Evolutionary conservation across 1,284 basidiomycete species (phyloP).

Genomic region (Marasmius oreades): DNA sequence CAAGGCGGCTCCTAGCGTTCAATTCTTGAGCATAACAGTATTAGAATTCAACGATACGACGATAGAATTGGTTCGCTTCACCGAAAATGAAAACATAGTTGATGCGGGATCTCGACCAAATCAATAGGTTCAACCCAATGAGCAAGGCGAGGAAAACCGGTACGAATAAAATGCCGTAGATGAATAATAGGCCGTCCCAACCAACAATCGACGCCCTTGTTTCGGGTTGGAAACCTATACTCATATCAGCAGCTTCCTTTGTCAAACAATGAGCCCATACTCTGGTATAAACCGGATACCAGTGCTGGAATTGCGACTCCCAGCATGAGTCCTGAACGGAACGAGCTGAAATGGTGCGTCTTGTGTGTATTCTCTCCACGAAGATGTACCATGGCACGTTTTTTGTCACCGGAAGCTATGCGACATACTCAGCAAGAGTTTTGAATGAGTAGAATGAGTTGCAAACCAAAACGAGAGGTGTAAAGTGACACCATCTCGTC

Average conservation of each 20-base stretch:
- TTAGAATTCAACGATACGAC: background rate
- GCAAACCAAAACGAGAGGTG: slow-evolving; percentile 70
- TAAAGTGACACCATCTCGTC: slow-evolving; percentile 74
- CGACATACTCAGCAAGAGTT: slow-evolving; percentile 17
- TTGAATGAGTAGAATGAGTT: background rate
- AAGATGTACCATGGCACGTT: slow-evolving; percentile 71
- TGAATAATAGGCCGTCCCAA: slow-evolving; percentile 73
- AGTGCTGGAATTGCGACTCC: slow-evolving; percentile 81
- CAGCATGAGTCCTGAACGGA: slow-evolving; percentile 73
- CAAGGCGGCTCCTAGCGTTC: slow-evolving; percentile 71
- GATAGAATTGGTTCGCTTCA: slow-evolving; percentile 27
- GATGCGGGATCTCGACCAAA: slow-evolving; percentile 76
- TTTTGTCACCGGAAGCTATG: slow-evolving; percentile 79
- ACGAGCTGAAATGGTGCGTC: slow-evolving; percentile 76
- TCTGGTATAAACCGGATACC: slow-evolving; percentile 63
- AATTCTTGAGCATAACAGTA: slow-evolving; percentile 52
- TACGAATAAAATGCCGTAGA: slow-evolving; percentile 78
- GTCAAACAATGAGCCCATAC: slow-evolving; percentile 39
- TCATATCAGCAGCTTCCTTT: background rate
- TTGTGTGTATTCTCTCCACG: slow-evolving; percentile 52
- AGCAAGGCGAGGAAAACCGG: slow-evolving; percentile 78
- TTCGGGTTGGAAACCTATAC: slow-evolving; percentile 54
- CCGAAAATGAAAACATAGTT: slow-evolving; percentile 93
- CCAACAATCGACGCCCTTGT: slow-evolving; percentile 61
- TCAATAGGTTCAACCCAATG: slow-evolving; percentile 78